Evolutionary conservation across 2,329 filamentous ascomycete genomes (phyloP).

Genomic region (Camillea tinctor): DNA sequence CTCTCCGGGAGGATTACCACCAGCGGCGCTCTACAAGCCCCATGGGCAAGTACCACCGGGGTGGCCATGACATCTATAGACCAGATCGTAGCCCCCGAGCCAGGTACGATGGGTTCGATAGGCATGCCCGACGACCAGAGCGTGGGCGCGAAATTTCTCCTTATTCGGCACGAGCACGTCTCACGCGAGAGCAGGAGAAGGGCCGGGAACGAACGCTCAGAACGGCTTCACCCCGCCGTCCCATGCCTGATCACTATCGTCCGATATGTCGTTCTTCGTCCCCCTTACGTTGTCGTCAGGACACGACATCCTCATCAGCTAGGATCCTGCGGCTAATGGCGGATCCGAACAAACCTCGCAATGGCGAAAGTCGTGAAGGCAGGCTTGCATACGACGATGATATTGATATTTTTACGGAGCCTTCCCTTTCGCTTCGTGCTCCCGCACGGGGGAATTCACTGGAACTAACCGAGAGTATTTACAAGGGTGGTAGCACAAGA

Average conservation of each 20-base stretch:
- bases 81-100: slow-evolving; percentile 5
- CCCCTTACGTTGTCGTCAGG: not conserved
- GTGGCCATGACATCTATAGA: slow-evolving; percentile 8
- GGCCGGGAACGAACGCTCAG: not conserved
- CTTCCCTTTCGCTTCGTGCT: not conserved
- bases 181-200: slow-evolving; percentile 9
- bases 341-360: slow-evolving; percentile 2
- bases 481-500: slow-evolving; percentile 2
- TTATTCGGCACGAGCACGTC: slow-evolving; percentile 14
- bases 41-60: not conserved
- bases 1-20: not conserved
- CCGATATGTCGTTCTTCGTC: not conserved
- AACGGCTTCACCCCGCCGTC: slow-evolving; percentile 1
- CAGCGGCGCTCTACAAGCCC: slow-evolving; percentile 9
- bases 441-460: not conserved
- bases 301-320: slow-evolving; percentile 1
- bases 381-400: slow-evolving; percentile 27
- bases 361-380: slow-evolving; percentile 12
- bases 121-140: not conserved
- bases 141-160: slow-evolving; percentile 13
- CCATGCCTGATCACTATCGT: not conserved
- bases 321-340: not conserved
- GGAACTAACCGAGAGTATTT: not conserved
- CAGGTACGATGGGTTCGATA: slow-evolving; percentile 1
- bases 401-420: slow-evolving; percentile 7